Evolutionary conservation across 345 rosid genomes (phyloP), one percentile per base, ranked within the genome.

Genomic region (Durio zibethinus): DNA sequence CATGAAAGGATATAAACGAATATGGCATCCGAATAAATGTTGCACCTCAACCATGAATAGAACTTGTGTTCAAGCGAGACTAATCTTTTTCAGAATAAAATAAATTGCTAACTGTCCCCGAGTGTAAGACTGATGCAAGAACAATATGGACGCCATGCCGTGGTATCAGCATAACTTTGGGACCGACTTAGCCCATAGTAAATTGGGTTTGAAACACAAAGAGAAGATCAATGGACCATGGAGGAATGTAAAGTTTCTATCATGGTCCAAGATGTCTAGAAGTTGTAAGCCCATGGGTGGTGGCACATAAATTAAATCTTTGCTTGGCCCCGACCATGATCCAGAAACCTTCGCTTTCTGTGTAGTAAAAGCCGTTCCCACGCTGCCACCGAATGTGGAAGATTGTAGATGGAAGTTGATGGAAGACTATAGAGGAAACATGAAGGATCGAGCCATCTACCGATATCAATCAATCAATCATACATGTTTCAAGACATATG

Each of bases 11-110:
- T 71, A 10, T 33, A 21, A 35, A 52, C 47, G 75, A 72, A 72
- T 72, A 52, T 72, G 74, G 60, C 74, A 71, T 71, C 60, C 42
- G 74, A 71, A 71, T 71, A 71, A 48, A 50, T 29, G 15, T 18
- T 31, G 42, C 18, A 15, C 40, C 40, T 70, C 10, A 15, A 47
- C 10, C 40, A 29, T 31, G 7, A 48, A 71, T 48, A 47, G 60
- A 3, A 23, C 15, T 15, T 15, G 12, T 23, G 48, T 10, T 29
- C 45, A n/a, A 20, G 69, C 14, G 7, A 8, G 53, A 14, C 15
- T 48, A 8, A n/a, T 70, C 59, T 1, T 48, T 29, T 48, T 70
- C 59, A 70, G 59, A 70, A 70, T 47, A 60, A 25, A 25, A 27
- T 29, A 14, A 2, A 5, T 14, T 60, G 38, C 35, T 12, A 4